Conservation (phyloP, 257 asterid species). For the Solanum clarkiae region DNA sequence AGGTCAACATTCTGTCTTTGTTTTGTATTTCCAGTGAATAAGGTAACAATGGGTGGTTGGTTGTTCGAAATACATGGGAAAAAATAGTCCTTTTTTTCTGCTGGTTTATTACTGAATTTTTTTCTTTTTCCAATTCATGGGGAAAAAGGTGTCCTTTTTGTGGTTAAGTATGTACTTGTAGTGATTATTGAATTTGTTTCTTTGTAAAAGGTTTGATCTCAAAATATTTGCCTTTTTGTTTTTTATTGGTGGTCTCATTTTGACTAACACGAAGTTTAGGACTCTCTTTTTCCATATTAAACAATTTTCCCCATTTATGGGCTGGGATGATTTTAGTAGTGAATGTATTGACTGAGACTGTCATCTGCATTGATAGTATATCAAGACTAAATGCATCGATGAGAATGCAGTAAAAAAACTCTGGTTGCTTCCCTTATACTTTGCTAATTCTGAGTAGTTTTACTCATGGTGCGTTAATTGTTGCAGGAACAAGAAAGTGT, state of each 20-base stretch:
- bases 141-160: not conserved
- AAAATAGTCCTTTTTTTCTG: not conserved
- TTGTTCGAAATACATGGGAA: not conserved
- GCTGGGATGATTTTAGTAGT: not conserved
- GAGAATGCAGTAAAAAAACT: not conserved
- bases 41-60: not conserved
- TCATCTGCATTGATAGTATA: not conserved
- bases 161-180: not conserved
- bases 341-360: not conserved
- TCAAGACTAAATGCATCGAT: not conserved
- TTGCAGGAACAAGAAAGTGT: slow-evolving; percentile 40
- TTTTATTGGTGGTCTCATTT: not conserved
- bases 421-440: not conserved
- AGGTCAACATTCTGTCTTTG: not conserved
- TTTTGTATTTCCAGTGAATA: not conserved
- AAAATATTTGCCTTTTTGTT: not conserved
- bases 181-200: not conserved
- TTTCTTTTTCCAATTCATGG: not conserved
- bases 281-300: not conserved
- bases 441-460: not conserved
- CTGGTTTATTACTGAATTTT: not conserved
- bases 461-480: not conserved
- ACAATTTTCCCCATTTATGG: not conserved
- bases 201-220: not conserved
- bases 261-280: not conserved